Evolutionary conservation across 371 early-diverging fungal genomes (phyloP), one percentile per base, ranked within the genome.

Genomic region (Mucor velutinosus): DNA sequence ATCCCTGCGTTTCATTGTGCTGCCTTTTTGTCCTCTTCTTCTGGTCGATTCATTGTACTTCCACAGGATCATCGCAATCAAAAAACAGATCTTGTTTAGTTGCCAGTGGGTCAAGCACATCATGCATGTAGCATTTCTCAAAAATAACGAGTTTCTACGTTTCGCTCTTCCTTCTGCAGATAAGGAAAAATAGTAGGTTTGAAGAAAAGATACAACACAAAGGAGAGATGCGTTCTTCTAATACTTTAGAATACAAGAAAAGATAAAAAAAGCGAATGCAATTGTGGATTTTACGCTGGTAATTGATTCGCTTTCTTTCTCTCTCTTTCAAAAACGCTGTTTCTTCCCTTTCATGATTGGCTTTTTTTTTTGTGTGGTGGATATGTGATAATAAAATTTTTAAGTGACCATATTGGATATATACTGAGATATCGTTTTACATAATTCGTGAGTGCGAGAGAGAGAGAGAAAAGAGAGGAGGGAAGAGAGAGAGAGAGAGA

Each of bases 241-340:
- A 6, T 62, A 5, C 25, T 55, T 51, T 30, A 29, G 37, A 37
- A 61, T 4, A 45, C 23, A 51, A 53, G 25, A 51, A 53, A 63
- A 53, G 39, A 37, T 39, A 17, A 63, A 49, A 62, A 51, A 33
- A 23, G 37, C 27, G 53, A 63, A 55, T 53, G 37, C 32, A 55
- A 35, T 58, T 10, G 2, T 56, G 25, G 27, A 56, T 49, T 45
- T 49, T 49, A 49, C 49, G 21, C 21, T 21, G 49, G 23, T 23
- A 49, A 49, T 49, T 49, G 49, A 49, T 49, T 49, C 49, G 49
- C 21, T 49, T 49, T 49, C 11, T 10, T 49, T 49, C 1, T 23
- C 10, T 49, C 21, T 49, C 49, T 49, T 43, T 43, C 15, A 43
- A 6, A 23, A 49, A 49, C 49, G 49, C 49, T 23, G 19, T 23